Evolutionary conservation across 306 rosid species (phyloP).

Genomic region (Vigna angularis): DNA sequence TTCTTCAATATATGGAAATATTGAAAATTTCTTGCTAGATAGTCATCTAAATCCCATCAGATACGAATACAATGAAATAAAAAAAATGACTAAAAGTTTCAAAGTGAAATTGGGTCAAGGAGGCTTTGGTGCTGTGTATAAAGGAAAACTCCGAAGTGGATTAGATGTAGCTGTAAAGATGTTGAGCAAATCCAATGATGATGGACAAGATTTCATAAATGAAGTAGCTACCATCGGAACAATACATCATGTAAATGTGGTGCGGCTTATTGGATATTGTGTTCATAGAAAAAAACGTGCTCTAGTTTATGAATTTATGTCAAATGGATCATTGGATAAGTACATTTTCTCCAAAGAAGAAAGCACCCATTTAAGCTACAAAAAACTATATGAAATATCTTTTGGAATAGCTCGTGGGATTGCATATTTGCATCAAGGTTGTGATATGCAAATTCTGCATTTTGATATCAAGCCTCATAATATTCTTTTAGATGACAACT

Average conservation of each 20-base stretch:
- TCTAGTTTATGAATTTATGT: background rate
- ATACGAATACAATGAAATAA: background rate
- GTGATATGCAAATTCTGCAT: slow-evolving; percentile 1
- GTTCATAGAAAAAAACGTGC: background rate
- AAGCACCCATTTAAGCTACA: background rate
- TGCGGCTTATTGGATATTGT: background rate
- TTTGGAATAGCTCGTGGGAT: background rate
- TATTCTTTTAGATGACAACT: slow-evolving; percentile 3
- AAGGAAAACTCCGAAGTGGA: background rate
- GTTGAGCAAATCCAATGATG: background rate
- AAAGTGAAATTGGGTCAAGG: background rate
- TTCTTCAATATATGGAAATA: slow-evolving; percentile 23
- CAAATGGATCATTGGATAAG: background rate
- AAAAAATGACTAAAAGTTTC: background rate
- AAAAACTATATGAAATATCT: background rate
- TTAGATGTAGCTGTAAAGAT: background rate
- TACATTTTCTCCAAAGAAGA: background rate
- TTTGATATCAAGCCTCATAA: slow-evolving; percentile 9
- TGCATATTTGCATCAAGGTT: slow-evolving; percentile 6
- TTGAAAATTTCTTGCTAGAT: background rate
- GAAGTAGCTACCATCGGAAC: slow-evolving; percentile 2
- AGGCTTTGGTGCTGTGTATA: background rate
- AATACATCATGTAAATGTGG: background rate
- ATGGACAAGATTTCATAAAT: background rate
- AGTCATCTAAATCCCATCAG: background rate